A percentile compares a stretch with the other conserved stretches of the same genome.
phyloP scores from a whole-genome alignment of 352 stramenopile genomes.

The Phytophthora lateralis region DNA sequence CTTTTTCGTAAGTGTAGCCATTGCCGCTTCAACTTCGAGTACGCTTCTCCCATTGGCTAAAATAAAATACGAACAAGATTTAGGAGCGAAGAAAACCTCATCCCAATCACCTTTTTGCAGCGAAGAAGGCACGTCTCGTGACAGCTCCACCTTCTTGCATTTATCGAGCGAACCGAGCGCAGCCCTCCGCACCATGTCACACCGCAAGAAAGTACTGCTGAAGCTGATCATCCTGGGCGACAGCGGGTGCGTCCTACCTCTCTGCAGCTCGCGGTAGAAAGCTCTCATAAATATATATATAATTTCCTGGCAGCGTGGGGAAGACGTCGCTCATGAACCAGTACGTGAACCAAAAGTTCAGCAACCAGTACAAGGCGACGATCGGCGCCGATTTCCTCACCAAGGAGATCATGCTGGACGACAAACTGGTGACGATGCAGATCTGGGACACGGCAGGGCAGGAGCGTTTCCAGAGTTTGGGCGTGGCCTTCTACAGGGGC shows the following conservation, averaged over 20 bases:
- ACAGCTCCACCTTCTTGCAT: neutral
- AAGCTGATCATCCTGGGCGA: constrained; percentile 99
- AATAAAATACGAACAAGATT: constrained; percentile 29
- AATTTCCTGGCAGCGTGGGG: constrained; percentile 85
- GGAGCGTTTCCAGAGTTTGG: constrained; percentile 98
- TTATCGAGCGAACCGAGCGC: constrained; percentile 6
- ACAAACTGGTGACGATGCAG: constrained; percentile 96
- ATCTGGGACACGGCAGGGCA: constrained; percentile 99
- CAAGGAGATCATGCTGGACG: constrained; percentile 96
- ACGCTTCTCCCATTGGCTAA: constrained; percentile 23
- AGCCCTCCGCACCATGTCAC: constrained; percentile 51
- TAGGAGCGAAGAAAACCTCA: constrained; percentile 15
- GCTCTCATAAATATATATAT: neutral
- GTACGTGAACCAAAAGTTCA: constrained; percentile 99
- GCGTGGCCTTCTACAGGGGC: constrained; percentile 98
- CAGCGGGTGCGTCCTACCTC: constrained; percentile 85
- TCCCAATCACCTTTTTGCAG: constrained; percentile 25
- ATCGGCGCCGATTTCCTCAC: constrained; percentile 99
- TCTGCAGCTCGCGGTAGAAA: neutral
- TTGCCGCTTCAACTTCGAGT: constrained; percentile 24
- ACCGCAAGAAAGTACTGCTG: constrained; percentile 96
- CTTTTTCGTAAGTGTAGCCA: constrained; percentile 22
- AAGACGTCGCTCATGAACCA: constrained; percentile 99
- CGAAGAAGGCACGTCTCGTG: no score
- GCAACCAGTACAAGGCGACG: constrained; percentile 99